phyloP scores from a whole-genome alignment of 768 basidiomycete genomes.

The Hemileccinum impolitum region DNA sequence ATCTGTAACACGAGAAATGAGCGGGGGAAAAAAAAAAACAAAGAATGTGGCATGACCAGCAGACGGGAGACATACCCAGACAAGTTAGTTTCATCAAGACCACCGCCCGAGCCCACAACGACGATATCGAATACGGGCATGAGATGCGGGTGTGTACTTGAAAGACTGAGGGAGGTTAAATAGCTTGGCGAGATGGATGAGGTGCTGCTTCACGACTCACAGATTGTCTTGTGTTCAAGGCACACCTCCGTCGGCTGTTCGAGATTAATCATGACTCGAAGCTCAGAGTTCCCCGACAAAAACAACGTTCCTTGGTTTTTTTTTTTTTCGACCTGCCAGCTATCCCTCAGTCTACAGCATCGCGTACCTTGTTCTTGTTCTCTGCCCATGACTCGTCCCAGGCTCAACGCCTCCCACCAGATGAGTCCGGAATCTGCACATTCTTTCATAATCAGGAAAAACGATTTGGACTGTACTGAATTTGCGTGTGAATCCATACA shows the following conservation, averaged over 20 bases:
- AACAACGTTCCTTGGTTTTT: too few relatives aligned
- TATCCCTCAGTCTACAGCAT: constrained; percentile 4
- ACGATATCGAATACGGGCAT: constrained; percentile 66
- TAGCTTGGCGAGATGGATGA: too few relatives aligned
- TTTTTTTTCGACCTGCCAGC: too few relatives aligned
- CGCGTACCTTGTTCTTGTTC: constrained; percentile 7
- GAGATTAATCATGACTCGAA: too few relatives aligned
- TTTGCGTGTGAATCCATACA: constrained; percentile 13
- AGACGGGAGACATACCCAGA: constrained; percentile 58
- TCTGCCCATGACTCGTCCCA: not conserved
- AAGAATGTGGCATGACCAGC: not conserved
- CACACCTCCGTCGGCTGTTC: too few relatives aligned
- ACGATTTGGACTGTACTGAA: constrained; percentile 1
- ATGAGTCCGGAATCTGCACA: too few relatives aligned
- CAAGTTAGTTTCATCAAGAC: constrained; percentile 85
- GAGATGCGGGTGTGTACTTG: not conserved
- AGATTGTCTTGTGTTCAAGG: constrained; percentile 7
- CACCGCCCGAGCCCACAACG: constrained; percentile 83
- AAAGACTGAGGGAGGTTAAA: not conserved
- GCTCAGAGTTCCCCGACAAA: too few relatives aligned
- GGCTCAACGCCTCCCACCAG: not conserved
- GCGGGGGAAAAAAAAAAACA: constrained; percentile 8
- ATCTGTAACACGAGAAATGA: constrained; percentile 45
- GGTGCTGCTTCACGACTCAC: not conserved
- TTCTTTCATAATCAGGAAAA: constrained; percentile 15